These are phyloP conservation scores for Fulvia fulva DNA, from an alignment of 2,329 filamentous ascomycete genomes.

Conservation along the genomic window DNA sequence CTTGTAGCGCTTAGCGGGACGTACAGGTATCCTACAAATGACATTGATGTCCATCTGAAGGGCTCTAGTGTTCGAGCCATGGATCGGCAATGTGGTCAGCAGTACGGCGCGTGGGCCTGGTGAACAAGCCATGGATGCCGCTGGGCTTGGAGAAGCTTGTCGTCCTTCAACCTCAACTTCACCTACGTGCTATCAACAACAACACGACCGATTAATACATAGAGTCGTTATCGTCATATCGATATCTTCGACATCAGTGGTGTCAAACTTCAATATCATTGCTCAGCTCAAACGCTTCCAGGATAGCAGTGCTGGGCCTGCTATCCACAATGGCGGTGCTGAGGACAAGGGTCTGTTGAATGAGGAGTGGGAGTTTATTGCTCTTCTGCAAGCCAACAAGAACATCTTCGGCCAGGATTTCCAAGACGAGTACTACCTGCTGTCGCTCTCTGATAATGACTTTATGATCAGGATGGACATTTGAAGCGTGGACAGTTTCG, in stretches of 20 bases:
- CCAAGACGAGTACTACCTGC: constrained; percentile 62
- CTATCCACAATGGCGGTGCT: constrained; percentile 63
- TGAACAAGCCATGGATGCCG: too few species aligned
- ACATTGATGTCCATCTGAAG: background rate
- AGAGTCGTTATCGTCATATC: constrained; percentile 58
- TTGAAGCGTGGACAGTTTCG: constrained; percentile 54
- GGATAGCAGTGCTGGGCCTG: constrained; percentile 21
- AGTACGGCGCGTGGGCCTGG: too few species aligned
- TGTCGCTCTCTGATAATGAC: constrained; percentile 68
- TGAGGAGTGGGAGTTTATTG: constrained; percentile 73
- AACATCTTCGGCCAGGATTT: constrained; percentile 35
- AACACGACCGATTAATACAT: constrained; percentile 46
- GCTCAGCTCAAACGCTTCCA: constrained; percentile 58
- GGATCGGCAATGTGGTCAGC: too few species aligned
- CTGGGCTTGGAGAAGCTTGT: too few species aligned
- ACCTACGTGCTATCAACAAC: too few species aligned
- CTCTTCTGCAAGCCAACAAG: constrained; percentile 56
- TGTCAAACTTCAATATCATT: constrained; percentile 65
- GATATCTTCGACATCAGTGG: constrained; percentile 63
- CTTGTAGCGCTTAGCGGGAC: background rate
- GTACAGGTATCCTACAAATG: background rate
- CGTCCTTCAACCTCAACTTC: too few species aligned
- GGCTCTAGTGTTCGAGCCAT: too few species aligned
- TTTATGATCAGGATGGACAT: constrained; percentile 69
- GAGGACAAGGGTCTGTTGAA: constrained; percentile 60